Conservation (phyloP, 371 early-diverging fungal species). For the Saksenaea oblongispora region DNA sequence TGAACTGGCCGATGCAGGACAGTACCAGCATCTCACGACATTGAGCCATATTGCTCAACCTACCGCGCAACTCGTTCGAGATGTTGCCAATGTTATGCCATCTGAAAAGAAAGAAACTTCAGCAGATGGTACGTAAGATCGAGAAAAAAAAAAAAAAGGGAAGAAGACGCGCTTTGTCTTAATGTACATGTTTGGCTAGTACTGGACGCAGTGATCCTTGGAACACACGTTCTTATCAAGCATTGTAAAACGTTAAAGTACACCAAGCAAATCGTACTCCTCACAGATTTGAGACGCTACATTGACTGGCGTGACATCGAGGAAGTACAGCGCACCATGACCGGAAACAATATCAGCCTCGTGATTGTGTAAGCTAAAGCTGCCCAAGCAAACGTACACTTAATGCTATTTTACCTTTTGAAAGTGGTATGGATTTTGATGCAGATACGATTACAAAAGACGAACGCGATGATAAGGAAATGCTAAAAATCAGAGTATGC, state of each 20-base stretch:
- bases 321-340: conserved; percentile 40
- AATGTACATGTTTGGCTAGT: conserved; percentile 24
- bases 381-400: not conserved
- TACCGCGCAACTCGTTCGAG: conserved; percentile 18
- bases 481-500: conserved; percentile 1
- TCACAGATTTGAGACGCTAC: conserved; percentile 59
- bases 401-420: not conserved
- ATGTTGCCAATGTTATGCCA: conserved; percentile 28
- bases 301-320: conserved; percentile 55
- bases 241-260: conserved; percentile 68
- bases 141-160: too few relatives aligned
- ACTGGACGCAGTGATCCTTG: conserved; percentile 69
- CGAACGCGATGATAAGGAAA: conserved; percentile 21
- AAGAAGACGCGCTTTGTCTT: not conserved
- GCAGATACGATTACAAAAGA: conserved; percentile 19
- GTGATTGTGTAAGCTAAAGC: conserved; percentile 56
- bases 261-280: conserved; percentile 61
- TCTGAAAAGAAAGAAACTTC: conserved; percentile 25
- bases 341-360: conserved; percentile 43
- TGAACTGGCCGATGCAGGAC: conserved; percentile 22
- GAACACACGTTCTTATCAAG: conserved; percentile 51
- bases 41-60: conserved; percentile 22
- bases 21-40: conserved; percentile 34
- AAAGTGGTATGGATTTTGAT: conserved; percentile 47
- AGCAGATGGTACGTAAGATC: conserved; percentile 39